phyloP scores from a whole-genome alignment of 2,329 filamentous ascomycete genomes.

The Claviceps citrina region DNA sequence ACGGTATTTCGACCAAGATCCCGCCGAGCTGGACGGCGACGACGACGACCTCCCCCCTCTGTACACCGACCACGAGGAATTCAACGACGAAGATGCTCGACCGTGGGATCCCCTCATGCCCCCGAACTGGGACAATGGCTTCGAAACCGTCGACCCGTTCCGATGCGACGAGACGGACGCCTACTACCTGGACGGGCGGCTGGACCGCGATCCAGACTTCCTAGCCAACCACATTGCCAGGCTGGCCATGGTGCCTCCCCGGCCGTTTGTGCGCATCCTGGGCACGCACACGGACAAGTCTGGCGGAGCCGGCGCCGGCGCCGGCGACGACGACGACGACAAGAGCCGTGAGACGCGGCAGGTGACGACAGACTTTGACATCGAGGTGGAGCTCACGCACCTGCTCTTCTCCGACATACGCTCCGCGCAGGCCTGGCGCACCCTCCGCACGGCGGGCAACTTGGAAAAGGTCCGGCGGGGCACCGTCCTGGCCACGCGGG shows the following conservation, averaged over 20 bases:
- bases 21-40: conserved; percentile 19
- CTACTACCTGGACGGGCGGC: conserved; percentile 28
- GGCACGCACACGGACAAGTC: conserved; percentile 30
- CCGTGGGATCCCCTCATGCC: conserved; percentile 14
- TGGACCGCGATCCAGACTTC: conserved; percentile 28
- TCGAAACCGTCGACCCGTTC: conserved; percentile 13
- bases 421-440: conserved; percentile 24
- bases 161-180: conserved; percentile 17
- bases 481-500: conserved; percentile 38
- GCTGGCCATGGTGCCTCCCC: conserved; percentile 33
- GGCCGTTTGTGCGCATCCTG: conserved; percentile 34
- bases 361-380: conserved; percentile 43
- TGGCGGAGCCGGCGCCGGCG: background rate
- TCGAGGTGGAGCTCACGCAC: conserved; percentile 42
- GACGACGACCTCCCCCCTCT: conserved; percentile 32
- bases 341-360: conserved; percentile 31
- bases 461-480: conserved; percentile 50
- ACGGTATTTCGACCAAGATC: conserved; percentile 23
- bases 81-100: conserved; percentile 4
- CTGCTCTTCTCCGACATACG: conserved; percentile 35
- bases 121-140: conserved; percentile 6
- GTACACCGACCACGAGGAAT: conserved; percentile 24
- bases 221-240: conserved; percentile 29
- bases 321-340: conserved; percentile 7
- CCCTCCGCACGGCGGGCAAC: conserved; percentile 38